Evolutionary conservation across 371 early-diverging fungal species (phyloP).

Genomic region (Spiromyces aspiralis): DNA sequence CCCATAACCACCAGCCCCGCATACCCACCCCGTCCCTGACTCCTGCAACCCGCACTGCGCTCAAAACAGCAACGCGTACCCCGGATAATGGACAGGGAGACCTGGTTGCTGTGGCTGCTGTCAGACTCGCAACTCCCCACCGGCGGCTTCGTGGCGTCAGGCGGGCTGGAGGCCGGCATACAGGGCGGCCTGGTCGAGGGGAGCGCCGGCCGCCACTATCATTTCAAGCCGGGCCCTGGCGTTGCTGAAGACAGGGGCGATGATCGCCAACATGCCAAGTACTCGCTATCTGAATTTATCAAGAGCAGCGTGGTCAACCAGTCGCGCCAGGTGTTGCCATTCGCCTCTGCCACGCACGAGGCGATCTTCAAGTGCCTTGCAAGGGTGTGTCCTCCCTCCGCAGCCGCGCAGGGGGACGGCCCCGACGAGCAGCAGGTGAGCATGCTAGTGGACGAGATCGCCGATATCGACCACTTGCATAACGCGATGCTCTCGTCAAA

Average conservation of each 20-base stretch:
- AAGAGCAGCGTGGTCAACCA: constrained; percentile 39
- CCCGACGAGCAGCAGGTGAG: constrained; percentile 6
- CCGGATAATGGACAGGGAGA: constrained; percentile 22
- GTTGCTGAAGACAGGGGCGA: no score
- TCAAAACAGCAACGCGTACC: no score
- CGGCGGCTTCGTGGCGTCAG: constrained; percentile 72
- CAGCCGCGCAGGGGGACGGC: background rate
- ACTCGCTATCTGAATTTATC: constrained; percentile 30
- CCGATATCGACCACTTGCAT: constrained; percentile 31
- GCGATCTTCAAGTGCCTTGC: background rate
- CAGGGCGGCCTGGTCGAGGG: constrained; percentile 45
- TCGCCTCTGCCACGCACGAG: constrained; percentile 43
- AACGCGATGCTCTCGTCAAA: constrained; percentile 40
- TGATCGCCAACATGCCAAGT: constrained; percentile 6
- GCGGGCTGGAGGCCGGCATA: constrained; percentile 54
- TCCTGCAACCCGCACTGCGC: no score
- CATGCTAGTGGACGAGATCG: constrained; percentile 22
- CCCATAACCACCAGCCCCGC: no score
- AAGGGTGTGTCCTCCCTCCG: no score
- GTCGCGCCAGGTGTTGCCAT: constrained; percentile 47
- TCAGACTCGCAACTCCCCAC: constrained; percentile 85
- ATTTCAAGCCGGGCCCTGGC: no score
- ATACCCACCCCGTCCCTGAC: no score
- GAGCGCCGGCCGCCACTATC: constrained; percentile 10
- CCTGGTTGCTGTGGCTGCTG: constrained; percentile 64